Evolutionary conservation across 116 monocot species (phyloP).

Genomic region (Iris pallida): DNA sequence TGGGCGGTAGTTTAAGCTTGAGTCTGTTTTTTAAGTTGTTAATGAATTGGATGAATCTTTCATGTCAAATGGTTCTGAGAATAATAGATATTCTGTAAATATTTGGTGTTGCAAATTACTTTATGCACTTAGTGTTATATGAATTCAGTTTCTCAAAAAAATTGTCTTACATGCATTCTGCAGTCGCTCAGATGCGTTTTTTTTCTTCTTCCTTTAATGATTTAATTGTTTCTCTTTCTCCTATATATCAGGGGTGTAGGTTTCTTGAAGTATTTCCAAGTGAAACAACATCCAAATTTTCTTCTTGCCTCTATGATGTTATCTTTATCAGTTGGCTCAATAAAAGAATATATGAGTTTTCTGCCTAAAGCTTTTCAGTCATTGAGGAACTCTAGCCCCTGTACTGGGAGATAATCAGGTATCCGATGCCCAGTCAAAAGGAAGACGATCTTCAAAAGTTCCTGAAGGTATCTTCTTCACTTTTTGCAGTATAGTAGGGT

Average conservation of each 20-base stretch:
- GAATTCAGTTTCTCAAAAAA: too few species aligned
- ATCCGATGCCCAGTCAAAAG: conserved; percentile 16
- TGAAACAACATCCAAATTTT: conserved; percentile 93
- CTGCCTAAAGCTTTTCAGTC: conserved; percentile 34
- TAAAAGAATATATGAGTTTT: conserved; percentile 38
- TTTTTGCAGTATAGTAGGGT: background rate
- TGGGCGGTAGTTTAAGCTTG: too few species aligned
- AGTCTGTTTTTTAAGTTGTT: background rate
- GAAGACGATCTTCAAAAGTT: conserved; percentile 12
- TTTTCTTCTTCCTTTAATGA: background rate
- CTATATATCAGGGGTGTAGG: conserved; percentile 78
- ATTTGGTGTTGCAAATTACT: background rate
- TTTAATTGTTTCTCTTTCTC: background rate
- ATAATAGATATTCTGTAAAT: background rate
- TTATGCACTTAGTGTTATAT: background rate
- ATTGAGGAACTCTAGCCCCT: conserved; percentile 18
- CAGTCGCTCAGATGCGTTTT: background rate
- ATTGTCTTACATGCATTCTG: background rate
- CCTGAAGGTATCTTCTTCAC: conserved; percentile 27
- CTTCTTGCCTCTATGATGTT: conserved; percentile 86
- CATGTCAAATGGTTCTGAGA: background rate
- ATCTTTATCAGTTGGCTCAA: conserved; percentile 57
- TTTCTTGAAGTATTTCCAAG: conserved; percentile 91
- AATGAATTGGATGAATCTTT: background rate
- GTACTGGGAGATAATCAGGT: conserved; percentile 12